phyloP scores from a whole-genome alignment of 768 basidiomycete genomes.

The Lactarius trivialis region DNA sequence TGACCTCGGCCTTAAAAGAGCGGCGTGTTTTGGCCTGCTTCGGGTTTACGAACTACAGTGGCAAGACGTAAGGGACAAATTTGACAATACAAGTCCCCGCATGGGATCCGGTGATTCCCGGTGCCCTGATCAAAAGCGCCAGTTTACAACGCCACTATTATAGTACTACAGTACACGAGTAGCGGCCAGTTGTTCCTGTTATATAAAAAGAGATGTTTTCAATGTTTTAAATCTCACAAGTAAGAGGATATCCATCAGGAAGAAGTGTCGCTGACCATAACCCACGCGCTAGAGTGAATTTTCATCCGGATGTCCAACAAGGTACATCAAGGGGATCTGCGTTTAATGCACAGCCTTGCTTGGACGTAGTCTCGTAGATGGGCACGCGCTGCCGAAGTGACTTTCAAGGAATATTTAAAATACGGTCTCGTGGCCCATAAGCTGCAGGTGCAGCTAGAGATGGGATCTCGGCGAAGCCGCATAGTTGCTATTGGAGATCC shows the following conservation, averaged over 20 bases:
- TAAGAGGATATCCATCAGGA: background rate
- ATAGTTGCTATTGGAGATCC: background rate
- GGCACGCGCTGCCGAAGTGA: background rate
- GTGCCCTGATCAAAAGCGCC: background rate
- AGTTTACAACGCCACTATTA: conserved; percentile 8
- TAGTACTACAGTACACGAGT: background rate
- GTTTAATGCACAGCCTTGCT: background rate
- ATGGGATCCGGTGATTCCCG: conserved; percentile 11
- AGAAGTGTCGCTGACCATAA: background rate
- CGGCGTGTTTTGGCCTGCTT: background rate
- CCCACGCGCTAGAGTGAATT: background rate
- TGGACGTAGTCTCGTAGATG: background rate
- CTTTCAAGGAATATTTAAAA: background rate
- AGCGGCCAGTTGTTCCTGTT: background rate
- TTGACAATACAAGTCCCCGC: background rate
- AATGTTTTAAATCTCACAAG: background rate
- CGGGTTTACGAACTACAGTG: background rate
- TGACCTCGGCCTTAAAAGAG: conserved; percentile 18
- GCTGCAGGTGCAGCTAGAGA: background rate
- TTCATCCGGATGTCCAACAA: background rate
- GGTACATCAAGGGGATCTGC: too few species aligned
- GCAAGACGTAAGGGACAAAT: background rate
- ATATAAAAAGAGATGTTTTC: background rate
- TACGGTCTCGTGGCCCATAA: background rate
- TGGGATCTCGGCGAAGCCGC: background rate